Evolutionary conservation across 163 green algal genomes (phyloP).

Genomic region (Scenedesmus sp.): DNA sequence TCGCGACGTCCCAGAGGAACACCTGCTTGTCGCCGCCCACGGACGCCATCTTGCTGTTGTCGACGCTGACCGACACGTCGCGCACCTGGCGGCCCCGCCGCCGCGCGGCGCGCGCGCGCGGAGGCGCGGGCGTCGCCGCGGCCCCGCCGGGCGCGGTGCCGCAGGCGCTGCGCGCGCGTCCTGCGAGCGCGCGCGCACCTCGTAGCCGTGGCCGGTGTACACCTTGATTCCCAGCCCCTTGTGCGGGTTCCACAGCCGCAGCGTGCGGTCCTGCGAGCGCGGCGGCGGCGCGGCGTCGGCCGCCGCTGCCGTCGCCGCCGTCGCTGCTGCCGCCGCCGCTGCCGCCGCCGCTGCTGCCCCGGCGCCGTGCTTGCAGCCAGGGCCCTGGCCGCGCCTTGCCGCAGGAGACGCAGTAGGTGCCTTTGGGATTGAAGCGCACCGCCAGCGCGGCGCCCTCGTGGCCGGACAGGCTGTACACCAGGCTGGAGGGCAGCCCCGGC

Average conservation of each 20-base stretch:
- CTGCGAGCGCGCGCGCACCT: too few species aligned
- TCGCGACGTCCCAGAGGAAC: constrained; percentile 94
- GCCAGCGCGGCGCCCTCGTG: constrained; percentile 90
- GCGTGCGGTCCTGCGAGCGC: constrained; percentile 76
- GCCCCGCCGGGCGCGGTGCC: constrained; percentile 16
- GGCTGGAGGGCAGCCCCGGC: constrained; percentile 2
- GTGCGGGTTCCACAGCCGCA: constrained; percentile 89
- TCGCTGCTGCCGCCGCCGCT: neutral
- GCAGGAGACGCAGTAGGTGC: constrained; percentile 87
- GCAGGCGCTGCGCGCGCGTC: too few species aligned
- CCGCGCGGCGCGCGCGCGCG: neutral
- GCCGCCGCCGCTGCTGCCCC: neutral
- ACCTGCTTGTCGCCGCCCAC: constrained; percentile 90
- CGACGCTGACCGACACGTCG: constrained; percentile 70
- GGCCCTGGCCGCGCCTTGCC: constrained; percentile 74
- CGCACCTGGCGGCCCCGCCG: constrained; percentile 73
- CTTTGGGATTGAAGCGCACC: constrained; percentile 85
- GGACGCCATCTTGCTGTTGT: constrained; percentile 93
- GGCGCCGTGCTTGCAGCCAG: neutral
- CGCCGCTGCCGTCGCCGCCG: neutral
- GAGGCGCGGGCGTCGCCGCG: constrained; percentile 69
- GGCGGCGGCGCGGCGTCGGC: too few species aligned
- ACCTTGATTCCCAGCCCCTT: constrained; percentile 79
- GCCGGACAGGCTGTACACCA: constrained; percentile 46
- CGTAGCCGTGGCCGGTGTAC: constrained; percentile 74